Evolutionary conservation across 306 rosid genomes (phyloP).

Genomic region (Malus domestica): ASM211411v1 NC_041805.1:3154001-3154500

Average conservation of each 20-base stretch:
- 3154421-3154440: slow-evolving; percentile 38
- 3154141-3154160: background rate
- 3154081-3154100: background rate
- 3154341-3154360: background rate
- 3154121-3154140: background rate
- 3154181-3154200: background rate
- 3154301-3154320: background rate
- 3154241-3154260: background rate
- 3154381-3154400: background rate
- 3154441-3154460: slow-evolving; percentile 10
- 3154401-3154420: background rate
- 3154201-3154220: background rate
- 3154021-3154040: too few species aligned
- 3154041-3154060: too few species aligned
- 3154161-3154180: slow-evolving; percentile 3
- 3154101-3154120: background rate
- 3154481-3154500: slow-evolving; percentile 2
- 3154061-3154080: too few species aligned
- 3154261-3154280: background rate
- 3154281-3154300: background rate
- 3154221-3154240: background rate
- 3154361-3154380: background rate
- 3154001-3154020: fast-evolving
- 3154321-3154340: background rate
- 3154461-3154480: slow-evolving; percentile 22